Percentiles rank a stretch among this genome's conserved stretches.
Conservation (phyloP, 352 stramenopile species). For the Hyaloperonospora arabidopsidis region DNA sequence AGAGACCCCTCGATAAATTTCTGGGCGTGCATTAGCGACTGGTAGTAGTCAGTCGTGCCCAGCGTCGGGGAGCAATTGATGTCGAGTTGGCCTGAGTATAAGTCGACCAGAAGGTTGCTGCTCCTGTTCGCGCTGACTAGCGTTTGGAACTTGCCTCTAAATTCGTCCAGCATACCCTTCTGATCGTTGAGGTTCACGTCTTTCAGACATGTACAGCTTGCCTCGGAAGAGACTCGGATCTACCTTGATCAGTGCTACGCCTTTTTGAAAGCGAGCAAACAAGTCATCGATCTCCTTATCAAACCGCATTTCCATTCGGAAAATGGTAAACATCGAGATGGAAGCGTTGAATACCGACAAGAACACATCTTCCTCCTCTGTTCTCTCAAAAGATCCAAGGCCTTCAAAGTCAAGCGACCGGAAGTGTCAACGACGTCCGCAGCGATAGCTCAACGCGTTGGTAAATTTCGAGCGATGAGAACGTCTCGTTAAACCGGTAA, state of each 20-base stretch:
- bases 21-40: conserved; percentile 43
- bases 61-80: conserved; percentile 73
- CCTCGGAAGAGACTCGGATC: conserved; percentile 51
- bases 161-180: conserved; percentile 41
- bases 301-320: conserved; percentile 64
- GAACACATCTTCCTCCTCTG: conserved; percentile 70
- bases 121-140: conserved; percentile 47
- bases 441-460: conserved; percentile 22
- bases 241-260: conserved; percentile 51
- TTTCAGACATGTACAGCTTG: conserved; percentile 67
- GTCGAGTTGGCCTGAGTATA: conserved; percentile 53
- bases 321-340: conserved; percentile 65
- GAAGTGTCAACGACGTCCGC: conserved; percentile 19
- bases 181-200: conserved; percentile 75
- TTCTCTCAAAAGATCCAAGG: conserved; percentile 61
- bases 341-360: conserved; percentile 64
- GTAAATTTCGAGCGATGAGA: conserved; percentile 24
- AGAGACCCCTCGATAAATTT: conserved; percentile 23
- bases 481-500: conserved; percentile 27
- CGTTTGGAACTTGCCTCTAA: conserved; percentile 43
- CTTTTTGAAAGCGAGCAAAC: conserved; percentile 61
- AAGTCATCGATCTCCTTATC: conserved; percentile 72
- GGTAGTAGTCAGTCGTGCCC: conserved; percentile 47
- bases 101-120: conserved; percentile 51
- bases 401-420: conserved; percentile 66